Evolutionary conservation across 2,329 filamentous ascomycete genomes (phyloP).

Genomic region (Sporothrix brunneoviolacea): DNA sequence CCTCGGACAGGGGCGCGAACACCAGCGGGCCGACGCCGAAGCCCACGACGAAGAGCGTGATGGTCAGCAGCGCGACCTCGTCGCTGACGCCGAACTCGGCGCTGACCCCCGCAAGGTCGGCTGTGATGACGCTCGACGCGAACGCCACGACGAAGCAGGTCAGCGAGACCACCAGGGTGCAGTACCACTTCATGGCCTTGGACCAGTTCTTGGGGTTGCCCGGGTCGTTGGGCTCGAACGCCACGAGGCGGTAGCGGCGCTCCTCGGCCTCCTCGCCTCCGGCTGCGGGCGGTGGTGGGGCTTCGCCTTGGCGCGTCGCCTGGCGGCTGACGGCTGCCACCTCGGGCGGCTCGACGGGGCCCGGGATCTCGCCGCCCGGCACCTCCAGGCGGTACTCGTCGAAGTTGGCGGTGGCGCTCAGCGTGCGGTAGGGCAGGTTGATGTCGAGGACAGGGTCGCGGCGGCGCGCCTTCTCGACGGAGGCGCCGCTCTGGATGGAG

Average conservation of each 20-base stretch:
- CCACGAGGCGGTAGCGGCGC: slow-evolving; percentile 46
- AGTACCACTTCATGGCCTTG: slow-evolving; percentile 72
- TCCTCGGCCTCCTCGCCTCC: background rate
- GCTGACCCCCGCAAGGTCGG: slow-evolving; percentile 60
- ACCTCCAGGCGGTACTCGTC: slow-evolving; percentile 55
- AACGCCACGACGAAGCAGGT: slow-evolving; percentile 72
- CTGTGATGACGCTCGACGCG: slow-evolving; percentile 67
- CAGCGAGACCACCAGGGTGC: slow-evolving; percentile 74
- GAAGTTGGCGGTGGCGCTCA: slow-evolving; percentile 45
- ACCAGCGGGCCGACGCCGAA: slow-evolving; percentile 76
- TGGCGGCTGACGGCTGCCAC: slow-evolving; percentile 34
- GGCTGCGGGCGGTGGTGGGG: no score
- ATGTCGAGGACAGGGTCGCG: slow-evolving; percentile 26
- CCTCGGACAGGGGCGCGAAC: slow-evolving; percentile 72
- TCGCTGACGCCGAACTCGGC: slow-evolving; percentile 60
- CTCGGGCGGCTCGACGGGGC: slow-evolving; percentile 32
- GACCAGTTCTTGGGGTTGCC: slow-evolving; percentile 85
- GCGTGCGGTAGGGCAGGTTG: slow-evolving; percentile 51
- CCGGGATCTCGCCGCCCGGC: slow-evolving; percentile 45
- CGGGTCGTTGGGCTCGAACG: slow-evolving; percentile 62
- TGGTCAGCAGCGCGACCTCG: slow-evolving; percentile 65
- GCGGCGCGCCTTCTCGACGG: slow-evolving; percentile 22
- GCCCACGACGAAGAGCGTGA: slow-evolving; percentile 73
- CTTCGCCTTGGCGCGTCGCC: slow-evolving; percentile 12
- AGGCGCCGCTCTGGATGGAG: no score